A percentile compares a stretch with the other conserved stretches of the same genome.
Conservation (phyloP, 2,329 filamentous ascomycete genomes). For the Teratosphaeria viscida region DNA sequence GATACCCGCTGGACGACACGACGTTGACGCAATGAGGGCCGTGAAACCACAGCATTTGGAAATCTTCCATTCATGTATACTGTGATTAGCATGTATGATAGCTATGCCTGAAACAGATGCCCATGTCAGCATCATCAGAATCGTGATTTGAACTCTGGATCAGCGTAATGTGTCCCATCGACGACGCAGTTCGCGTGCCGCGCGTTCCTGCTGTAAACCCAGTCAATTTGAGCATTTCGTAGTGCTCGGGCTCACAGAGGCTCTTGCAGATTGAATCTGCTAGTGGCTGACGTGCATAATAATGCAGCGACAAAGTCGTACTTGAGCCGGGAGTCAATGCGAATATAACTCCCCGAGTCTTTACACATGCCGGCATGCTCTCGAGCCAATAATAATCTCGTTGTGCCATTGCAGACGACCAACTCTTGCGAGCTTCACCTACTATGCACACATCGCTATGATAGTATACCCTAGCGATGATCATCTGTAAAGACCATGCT, state of each 20-base stretch:
- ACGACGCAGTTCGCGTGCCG: not conserved
- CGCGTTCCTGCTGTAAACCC: not conserved
- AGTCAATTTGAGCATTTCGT: not conserved
- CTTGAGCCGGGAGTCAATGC: not conserved
- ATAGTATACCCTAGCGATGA: too few species aligned
- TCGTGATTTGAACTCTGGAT: not conserved
- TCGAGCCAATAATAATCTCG: not conserved
- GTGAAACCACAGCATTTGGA: not conserved
- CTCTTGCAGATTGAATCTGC: not conserved
- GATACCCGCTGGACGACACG: conserved; percentile 2
- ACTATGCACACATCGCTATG: not conserved
- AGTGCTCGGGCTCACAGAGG: not conserved
- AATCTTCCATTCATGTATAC: not conserved
- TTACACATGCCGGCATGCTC: too few species aligned
- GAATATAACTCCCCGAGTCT: too few species aligned
- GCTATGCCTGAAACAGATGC: not conserved
- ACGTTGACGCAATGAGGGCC: not conserved
- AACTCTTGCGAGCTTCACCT: not conserved
- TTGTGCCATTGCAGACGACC: not conserved
- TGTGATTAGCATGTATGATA: not conserved
- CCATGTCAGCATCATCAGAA: not conserved
- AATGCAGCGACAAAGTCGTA: not conserved
- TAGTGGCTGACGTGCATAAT: not conserved
- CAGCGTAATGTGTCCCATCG: not conserved
- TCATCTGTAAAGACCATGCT: not conserved